A percentile compares a stretch with the other conserved stretches of the same genome.
Conservation (phyloP, 805 yeast genomes). For the Yarrowia sp. region DNA sequence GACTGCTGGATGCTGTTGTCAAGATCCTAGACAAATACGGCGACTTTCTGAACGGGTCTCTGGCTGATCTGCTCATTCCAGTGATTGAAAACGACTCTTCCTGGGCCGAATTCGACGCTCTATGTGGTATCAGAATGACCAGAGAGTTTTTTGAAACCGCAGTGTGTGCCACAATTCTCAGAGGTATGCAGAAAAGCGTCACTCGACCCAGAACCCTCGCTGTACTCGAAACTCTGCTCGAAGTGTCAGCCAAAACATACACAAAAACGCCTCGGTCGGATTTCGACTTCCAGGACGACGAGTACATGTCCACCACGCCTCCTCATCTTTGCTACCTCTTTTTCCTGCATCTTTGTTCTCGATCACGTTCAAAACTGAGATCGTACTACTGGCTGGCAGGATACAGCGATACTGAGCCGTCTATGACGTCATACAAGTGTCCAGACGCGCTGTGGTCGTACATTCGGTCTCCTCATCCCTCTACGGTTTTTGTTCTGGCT, state of each 20-base stretch:
- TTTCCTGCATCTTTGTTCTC: constrained; percentile 32
- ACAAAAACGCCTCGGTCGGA: constrained; percentile 11
- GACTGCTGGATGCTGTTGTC: constrained; percentile 29
- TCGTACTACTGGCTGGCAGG: constrained; percentile 34
- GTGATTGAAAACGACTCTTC: constrained; percentile 25
- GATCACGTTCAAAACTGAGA: constrained; percentile 30
- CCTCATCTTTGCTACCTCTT: constrained; percentile 33
- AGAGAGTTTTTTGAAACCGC: constrained; percentile 32
- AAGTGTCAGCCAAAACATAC: constrained; percentile 31
- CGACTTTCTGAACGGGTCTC: constrained; percentile 27
- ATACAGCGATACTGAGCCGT: constrained; percentile 30
- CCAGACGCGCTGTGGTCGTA: constrained; percentile 31
- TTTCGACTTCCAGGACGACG: constrained; percentile 7
- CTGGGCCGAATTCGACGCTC: constrained; percentile 28
- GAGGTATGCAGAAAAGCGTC: constrained; percentile 32
- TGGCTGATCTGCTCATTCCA: constrained; percentile 28
- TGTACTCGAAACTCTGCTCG: constrained; percentile 32
- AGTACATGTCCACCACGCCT: constrained; percentile 2
- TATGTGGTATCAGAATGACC: constrained; percentile 28
- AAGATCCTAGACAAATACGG: constrained; percentile 31
- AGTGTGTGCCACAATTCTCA: constrained; percentile 30
- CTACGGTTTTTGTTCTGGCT: constrained; percentile 30
- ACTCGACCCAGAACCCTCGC: constrained; percentile 30
- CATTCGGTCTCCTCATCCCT: constrained; percentile 27
- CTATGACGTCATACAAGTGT: constrained; percentile 23